phyloP scores from a whole-genome alignment of 2,329 filamentous ascomycete genomes.

The Trichophyton simii region DNA sequence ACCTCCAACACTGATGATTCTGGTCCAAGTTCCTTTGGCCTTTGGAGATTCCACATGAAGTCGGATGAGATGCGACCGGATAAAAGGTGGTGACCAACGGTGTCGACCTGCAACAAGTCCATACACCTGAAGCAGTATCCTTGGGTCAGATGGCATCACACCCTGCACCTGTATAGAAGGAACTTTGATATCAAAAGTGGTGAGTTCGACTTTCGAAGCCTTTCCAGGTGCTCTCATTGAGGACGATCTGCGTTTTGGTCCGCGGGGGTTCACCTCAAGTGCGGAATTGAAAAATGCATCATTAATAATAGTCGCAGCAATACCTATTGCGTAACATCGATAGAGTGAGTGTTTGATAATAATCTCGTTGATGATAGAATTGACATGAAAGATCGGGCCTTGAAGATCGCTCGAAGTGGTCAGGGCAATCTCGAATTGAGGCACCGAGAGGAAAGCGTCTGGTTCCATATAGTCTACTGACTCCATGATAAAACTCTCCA shows the following conservation, averaged over 20 bases:
- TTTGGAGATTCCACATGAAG: constrained; percentile 78
- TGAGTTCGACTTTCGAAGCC: constrained; percentile 45
- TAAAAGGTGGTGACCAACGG: constrained; percentile 73
- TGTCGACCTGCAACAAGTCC: constrained; percentile 71
- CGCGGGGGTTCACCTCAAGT: neutral
- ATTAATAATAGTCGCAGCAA: constrained; percentile 63
- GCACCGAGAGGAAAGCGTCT: constrained; percentile 75
- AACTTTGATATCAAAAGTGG: constrained; percentile 71
- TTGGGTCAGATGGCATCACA: constrained; percentile 77
- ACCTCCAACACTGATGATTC: constrained; percentile 71
- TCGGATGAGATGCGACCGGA: constrained; percentile 64
- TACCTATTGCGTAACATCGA: constrained; percentile 76
- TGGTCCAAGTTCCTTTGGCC: constrained; percentile 72
- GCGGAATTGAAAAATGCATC: constrained; percentile 44
- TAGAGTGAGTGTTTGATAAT: constrained; percentile 85
- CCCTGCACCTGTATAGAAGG: constrained; percentile 78
- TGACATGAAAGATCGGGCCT: constrained; percentile 76
- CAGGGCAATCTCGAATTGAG: constrained; percentile 74
- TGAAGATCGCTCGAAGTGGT: constrained; percentile 76
- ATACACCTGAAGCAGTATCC: constrained; percentile 80
- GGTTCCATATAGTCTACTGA: constrained; percentile 69
- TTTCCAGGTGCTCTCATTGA: constrained; percentile 4
- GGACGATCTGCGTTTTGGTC: neutral
- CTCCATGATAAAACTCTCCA: constrained; percentile 87
- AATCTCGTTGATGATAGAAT: constrained; percentile 66